Conservation (phyloP, 2,329 filamentous ascomycete genomes). For the Fusarium sambucinum region DNA sequence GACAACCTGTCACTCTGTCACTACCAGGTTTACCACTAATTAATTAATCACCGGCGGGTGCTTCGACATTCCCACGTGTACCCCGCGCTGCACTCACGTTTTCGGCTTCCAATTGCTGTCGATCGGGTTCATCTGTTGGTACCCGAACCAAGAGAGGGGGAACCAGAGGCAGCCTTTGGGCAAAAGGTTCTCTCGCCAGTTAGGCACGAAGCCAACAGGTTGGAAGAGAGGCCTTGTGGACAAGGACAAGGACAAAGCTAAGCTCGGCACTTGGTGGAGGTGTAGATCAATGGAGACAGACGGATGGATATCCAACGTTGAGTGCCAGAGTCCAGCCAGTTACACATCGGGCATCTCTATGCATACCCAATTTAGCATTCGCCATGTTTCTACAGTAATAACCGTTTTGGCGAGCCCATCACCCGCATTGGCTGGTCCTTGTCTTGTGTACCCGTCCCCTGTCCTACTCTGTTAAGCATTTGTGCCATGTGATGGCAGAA, state of each 20-base stretch:
- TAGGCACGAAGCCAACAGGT: slow-evolving; percentile 33
- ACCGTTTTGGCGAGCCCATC: slow-evolving; percentile 19
- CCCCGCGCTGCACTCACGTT: slow-evolving; percentile 37
- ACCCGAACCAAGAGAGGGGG: slow-evolving; percentile 26
- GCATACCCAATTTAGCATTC: slow-evolving; percentile 15
- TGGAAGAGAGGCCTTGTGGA: slow-evolving; percentile 2
- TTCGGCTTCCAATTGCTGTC: slow-evolving; percentile 21
- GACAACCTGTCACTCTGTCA: slow-evolving; percentile 11
- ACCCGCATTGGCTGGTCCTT: slow-evolving; percentile 22
- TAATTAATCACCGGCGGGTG: slow-evolving; percentile 8
- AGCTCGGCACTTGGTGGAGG: slow-evolving; percentile 41
- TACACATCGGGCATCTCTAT: slow-evolving; percentile 29
- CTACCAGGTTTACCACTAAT: slow-evolving; percentile 11
- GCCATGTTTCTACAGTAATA: slow-evolving; percentile 8
- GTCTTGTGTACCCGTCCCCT: slow-evolving; percentile 22
- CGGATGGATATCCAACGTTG: slow-evolving; percentile 5
- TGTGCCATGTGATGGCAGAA: slow-evolving; percentile 27
- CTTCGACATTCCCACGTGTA: slow-evolving; percentile 40
- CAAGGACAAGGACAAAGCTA: slow-evolving; percentile 8
- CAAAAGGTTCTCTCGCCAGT: slow-evolving; percentile 29
- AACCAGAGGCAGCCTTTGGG: slow-evolving; percentile 24
- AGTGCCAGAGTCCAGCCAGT: neutral
- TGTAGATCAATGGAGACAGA: slow-evolving; percentile 38
- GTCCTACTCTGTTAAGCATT: slow-evolving; percentile 31
- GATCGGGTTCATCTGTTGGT: slow-evolving; percentile 39